Evolutionary conservation across 192 early-diverging fungal genomes (phyloP), one percentile per base, ranked within the genome.

Genomic region (Podila clonocystis): DNA sequence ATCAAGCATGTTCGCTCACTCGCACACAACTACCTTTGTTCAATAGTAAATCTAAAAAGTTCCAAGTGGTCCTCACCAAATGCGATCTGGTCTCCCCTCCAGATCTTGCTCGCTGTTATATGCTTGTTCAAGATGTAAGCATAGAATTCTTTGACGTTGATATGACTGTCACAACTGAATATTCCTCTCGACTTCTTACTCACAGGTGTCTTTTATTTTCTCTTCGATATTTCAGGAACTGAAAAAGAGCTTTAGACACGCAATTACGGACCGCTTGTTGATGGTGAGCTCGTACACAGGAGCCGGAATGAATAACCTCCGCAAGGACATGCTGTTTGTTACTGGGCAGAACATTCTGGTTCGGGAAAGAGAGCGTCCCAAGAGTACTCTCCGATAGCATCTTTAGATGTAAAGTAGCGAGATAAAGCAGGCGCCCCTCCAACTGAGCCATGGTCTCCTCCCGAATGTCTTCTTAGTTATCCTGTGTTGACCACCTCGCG

Each of bases 21-120:
- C 36, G 69, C 5, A 45, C 41, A 1, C 57, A 28, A 9, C 57
- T 19, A 60, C 50, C 48, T 30, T 33, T 28, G 2, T 73, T 41
- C 41, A 20, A 22, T 63, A 87, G 83, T 24, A 82, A 85, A 48
- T 64, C 70, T 26, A 80, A 84, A 34, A 65, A 74, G 41, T 86
- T 86, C 60, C 87, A 90, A 36, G 67, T 91, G 0, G 86, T 91
- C 2, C 66, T 91, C 65, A 95, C 94, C 33, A 95, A 95, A 65
- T 93, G 92, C 74, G 94, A 95, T 73, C 72, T 93, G 22, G 86
- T 92, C 3, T 82, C 85, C 20, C 83, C 89, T 17, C 83, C 85
- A 11, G 87, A 88, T 22, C 85, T 95, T 24, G 94, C 92, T 5
- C 86, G 91, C 29, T 85, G 87, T 5, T 84, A 92, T 36, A 70